phyloP scores from a whole-genome alignment of 805 yeast genomes.

The Diddensiella transvaalensis region DNA sequence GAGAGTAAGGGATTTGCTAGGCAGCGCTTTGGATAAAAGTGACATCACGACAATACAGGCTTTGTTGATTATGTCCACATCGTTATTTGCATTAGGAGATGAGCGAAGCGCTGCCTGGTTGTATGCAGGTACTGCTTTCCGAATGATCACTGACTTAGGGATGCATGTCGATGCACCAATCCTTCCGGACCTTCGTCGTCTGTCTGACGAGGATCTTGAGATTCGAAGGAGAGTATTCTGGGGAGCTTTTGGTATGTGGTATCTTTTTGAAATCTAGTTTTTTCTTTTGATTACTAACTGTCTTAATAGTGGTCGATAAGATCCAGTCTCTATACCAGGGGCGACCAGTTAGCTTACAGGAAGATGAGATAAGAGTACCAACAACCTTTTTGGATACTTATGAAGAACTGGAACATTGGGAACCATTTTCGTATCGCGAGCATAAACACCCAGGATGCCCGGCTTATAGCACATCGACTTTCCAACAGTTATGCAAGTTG shows the following conservation, averaged over 20 bases:
- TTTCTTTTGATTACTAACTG: too few species aligned
- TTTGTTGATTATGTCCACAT: conserved; percentile 3
- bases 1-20: conserved; percentile 6
- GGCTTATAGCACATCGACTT: conserved; percentile 6
- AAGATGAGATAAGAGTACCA: conserved; percentile 6
- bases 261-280: too few species aligned
- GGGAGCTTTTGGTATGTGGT: conserved; percentile 7
- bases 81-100: conserved; percentile 8
- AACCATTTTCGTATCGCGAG: conserved; percentile 2
- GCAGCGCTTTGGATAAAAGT: conserved; percentile 8
- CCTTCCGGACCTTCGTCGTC: neutral
- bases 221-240: conserved; percentile 7
- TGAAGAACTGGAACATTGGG: conserved; percentile 9
- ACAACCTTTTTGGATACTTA: conserved; percentile 5
- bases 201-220: conserved; percentile 10
- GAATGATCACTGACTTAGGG: conserved; percentile 6
- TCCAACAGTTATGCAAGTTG: conserved; percentile 5
- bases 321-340: conserved; percentile 9
- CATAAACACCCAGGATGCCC: conserved; percentile 9
- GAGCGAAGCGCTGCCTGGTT: conserved; percentile 10
- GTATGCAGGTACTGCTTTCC: conserved; percentile 9
- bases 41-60: conserved; percentile 11
- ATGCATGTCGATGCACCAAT: conserved; percentile 7
- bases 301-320: conserved; percentile 6
- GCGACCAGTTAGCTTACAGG: conserved; percentile 8